Conservation (phyloP, 805 yeast genomes). For the Cyberlindnera bimundalis region DNA sequence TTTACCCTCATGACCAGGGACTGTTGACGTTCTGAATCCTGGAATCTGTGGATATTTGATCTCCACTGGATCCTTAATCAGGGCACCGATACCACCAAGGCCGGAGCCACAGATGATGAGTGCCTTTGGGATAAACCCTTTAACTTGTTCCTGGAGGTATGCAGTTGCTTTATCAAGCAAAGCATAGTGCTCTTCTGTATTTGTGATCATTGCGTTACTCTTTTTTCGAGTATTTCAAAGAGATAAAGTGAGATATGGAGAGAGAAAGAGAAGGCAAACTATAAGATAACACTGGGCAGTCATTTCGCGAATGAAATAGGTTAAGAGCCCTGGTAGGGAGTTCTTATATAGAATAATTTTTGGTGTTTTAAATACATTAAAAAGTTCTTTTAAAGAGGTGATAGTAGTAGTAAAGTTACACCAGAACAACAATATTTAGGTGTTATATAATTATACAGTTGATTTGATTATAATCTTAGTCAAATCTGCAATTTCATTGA, state of each 20-base stretch:
- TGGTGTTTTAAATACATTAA: too few species aligned
- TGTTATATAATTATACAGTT: too few species aligned
- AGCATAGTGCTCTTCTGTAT: constrained; percentile 13
- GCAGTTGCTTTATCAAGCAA: constrained; percentile 20
- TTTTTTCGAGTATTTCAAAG: too few species aligned
- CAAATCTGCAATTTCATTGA: too few species aligned
- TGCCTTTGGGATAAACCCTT: constrained; percentile 47
- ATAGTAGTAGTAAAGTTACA: too few species aligned
- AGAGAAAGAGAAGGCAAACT: background rate
- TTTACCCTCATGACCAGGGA: constrained; percentile 85
- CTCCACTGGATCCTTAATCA: constrained; percentile 37
- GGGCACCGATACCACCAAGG: constrained; percentile 74
- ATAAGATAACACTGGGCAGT: too few species aligned
- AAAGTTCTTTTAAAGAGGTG: too few species aligned
- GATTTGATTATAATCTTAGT: too few species aligned
- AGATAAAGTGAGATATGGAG: background rate
- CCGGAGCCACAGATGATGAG: constrained; percentile 95
- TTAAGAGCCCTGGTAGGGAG: too few species aligned
- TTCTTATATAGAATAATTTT: too few species aligned
- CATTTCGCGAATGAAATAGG: too few species aligned
- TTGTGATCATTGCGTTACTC: constrained; percentile 11
- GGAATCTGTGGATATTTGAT: constrained; percentile 72
- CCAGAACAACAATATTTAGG: too few species aligned
- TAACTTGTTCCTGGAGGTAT: constrained; percentile 12
- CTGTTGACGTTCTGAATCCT: constrained; percentile 77